A percentile compares a stretch with the other conserved stretches of the same genome.
Evolutionary conservation across 306 rosid species (phyloP).

Genomic region (Hylodesmum podocarpum): DNA sequence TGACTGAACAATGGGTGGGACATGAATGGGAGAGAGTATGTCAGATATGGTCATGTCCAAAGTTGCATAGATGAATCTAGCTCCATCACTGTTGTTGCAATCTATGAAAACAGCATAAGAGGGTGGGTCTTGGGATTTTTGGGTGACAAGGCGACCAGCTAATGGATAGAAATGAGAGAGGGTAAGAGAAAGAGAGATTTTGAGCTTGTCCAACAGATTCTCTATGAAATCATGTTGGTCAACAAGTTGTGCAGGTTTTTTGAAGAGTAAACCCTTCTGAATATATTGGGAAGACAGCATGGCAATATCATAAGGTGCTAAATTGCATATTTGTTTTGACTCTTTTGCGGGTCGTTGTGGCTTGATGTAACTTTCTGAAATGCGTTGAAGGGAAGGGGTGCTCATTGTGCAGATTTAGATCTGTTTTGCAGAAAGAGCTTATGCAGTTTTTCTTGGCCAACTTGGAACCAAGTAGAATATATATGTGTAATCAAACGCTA

Average conservation of each 20-base stretch:
- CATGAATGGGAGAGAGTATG: constrained; percentile 50
- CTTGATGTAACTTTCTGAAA: constrained; percentile 45
- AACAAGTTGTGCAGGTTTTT: constrained; percentile 31
- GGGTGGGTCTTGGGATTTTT: constrained; percentile 23
- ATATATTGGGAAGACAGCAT: constrained; percentile 53
- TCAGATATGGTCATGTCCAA: constrained; percentile 40
- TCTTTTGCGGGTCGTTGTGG: background rate
- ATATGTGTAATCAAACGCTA: too few relatives aligned
- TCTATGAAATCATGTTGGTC: constrained; percentile 2
- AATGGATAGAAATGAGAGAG: constrained; percentile 65
- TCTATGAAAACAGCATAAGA: constrained; percentile 39
- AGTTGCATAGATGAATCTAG: constrained; percentile 49
- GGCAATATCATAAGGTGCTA: constrained; percentile 46
- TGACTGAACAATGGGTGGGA: constrained; percentile 46
- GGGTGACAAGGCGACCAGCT: constrained; percentile 48
- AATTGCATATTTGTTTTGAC: constrained; percentile 12
- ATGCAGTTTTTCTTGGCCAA: too few relatives aligned
- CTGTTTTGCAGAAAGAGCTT: too few relatives aligned
- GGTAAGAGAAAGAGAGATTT: constrained; percentile 44
- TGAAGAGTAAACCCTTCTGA: constrained; percentile 62
- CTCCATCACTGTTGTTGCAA: constrained; percentile 40
- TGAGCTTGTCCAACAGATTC: constrained; percentile 38
- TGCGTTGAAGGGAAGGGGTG: background rate
- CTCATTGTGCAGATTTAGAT: background rate
- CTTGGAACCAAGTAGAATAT: background rate